These are phyloP conservation scores for Populus hybrid DNA, from an alignment of 441 rosid species.

Conservation along the genomic window DNA sequence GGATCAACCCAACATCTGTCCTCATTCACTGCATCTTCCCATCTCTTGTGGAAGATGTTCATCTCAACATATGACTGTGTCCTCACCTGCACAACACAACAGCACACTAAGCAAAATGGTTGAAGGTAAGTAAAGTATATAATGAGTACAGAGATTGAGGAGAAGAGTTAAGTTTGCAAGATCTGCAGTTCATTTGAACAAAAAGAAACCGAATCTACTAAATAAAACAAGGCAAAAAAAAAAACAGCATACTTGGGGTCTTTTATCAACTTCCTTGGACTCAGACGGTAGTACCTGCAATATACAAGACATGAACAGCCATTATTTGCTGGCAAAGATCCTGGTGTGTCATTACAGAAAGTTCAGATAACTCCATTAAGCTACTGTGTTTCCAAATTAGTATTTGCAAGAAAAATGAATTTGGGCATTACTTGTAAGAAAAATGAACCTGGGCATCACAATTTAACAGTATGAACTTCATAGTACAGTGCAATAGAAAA, in stretches of 20 bases:
- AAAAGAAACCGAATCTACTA: too few species aligned
- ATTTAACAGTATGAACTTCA: too few species aligned
- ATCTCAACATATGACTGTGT: conserved; percentile 64
- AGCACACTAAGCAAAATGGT: background rate
- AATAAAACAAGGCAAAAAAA: too few species aligned
- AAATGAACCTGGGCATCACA: too few species aligned
- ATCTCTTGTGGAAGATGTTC: conserved; percentile 60
- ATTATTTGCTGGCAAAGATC: background rate
- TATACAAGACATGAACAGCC: background rate
- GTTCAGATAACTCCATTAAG: background rate
- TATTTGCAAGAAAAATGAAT: too few species aligned
- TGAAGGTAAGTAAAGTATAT: too few species aligned
- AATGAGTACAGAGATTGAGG: too few species aligned
- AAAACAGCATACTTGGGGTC: conserved; percentile 47
- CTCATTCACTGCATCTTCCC: conserved; percentile 56
- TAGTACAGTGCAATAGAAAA: too few species aligned
- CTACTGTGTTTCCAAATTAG: background rate
- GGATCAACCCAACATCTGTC: conserved; percentile 91
- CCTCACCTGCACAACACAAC: conserved; percentile 52
- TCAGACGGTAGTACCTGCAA: conserved; percentile 36
- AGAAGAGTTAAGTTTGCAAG: background rate
- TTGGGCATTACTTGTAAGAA: too few species aligned
- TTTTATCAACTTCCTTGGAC: conserved; percentile 39
- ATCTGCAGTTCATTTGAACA: background rate
- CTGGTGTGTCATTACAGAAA: background rate